Evolutionary conservation across 108 stramenopile genomes (phyloP).

Genomic region (Cyclotella kingstonii): DNA sequence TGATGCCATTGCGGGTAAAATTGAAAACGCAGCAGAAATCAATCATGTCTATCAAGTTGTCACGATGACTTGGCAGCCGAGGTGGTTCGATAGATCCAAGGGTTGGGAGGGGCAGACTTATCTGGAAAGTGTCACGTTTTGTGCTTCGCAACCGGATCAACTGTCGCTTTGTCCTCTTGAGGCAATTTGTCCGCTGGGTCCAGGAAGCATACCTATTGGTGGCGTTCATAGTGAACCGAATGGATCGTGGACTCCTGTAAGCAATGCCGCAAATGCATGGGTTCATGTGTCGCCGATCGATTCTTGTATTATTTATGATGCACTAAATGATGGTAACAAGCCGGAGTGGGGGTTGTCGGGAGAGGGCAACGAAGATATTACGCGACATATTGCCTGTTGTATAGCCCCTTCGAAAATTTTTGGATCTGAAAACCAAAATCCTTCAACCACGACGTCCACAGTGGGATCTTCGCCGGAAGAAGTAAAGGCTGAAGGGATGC

Average conservation of each 20-base stretch:
- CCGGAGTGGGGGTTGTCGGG: slow-evolving; percentile 22
- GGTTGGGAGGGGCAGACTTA: slow-evolving; percentile 22
- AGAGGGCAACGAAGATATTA: slow-evolving; percentile 13
- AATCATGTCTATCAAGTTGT: not conserved
- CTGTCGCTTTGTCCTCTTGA: slow-evolving; percentile 9
- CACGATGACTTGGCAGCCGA: not conserved
- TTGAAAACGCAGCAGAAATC: not conserved
- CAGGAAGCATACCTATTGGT: slow-evolving; percentile 1
- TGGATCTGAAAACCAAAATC: not conserved
- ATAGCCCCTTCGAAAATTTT: not conserved
- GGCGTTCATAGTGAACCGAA: not conserved
- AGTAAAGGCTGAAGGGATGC: too few species aligned
- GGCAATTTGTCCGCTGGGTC: slow-evolving; percentile 8
- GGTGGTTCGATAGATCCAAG: not conserved
- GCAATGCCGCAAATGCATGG: slow-evolving; percentile 29
- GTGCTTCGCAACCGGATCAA: slow-evolving; percentile 1
- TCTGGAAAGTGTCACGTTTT: slow-evolving; percentile 1
- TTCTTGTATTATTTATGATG: slow-evolving; percentile 13
- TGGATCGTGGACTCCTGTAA: slow-evolving; percentile 19
- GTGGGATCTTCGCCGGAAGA: not conserved
- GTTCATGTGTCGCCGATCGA: slow-evolving; percentile 11
- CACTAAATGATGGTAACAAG: slow-evolving; percentile 5
- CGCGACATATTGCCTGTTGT: slow-evolving; percentile 17
- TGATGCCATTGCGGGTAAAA: too few species aligned
- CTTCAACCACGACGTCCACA: not conserved